These are phyloP conservation scores for Hamigera avellanea DNA, from an alignment of 495 filamentous ascomycete genomes.

Conservation along the genomic window DNA sequence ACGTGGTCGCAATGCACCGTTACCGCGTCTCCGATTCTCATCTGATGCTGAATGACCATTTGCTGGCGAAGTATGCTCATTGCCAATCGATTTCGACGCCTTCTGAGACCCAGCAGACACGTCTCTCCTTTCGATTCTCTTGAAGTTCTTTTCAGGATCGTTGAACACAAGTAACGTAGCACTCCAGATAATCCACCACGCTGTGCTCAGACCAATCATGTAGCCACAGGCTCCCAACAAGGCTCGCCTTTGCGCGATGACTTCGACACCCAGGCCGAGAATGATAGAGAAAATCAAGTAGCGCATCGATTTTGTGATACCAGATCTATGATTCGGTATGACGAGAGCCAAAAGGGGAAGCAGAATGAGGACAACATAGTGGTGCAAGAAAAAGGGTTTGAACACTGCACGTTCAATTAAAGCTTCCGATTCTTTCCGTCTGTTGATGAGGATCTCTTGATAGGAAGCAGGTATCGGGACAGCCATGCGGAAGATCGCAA, in stretches of 20 bases:
- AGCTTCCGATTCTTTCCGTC: constrained; percentile 11
- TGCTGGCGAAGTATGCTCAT: too few species aligned
- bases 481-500: background rate
- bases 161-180: constrained; percentile 50
- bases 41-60: too few species aligned
- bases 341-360: constrained; percentile 22
- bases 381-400: constrained; percentile 29
- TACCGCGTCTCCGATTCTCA: background rate
- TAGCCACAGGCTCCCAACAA: constrained; percentile 51
- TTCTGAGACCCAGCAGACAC: background rate
- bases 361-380: constrained; percentile 17
- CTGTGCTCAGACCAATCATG: constrained; percentile 50
- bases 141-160: constrained; percentile 53
- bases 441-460: constrained; percentile 8
- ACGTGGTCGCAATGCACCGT: background rate
- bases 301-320: constrained; percentile 21
- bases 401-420: constrained; percentile 19
- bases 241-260: constrained; percentile 33
- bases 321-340: constrained; percentile 12
- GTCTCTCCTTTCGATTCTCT: constrained; percentile 43
- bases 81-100: background rate
- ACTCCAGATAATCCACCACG: constrained; percentile 58
- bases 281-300: constrained; percentile 45
- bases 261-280: constrained; percentile 28
- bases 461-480: constrained; percentile 7